Base-by-base conservation (phyloP, 2,329 filamentous ascomycete genomes). In the Xylariaceae sp. region DNA sequence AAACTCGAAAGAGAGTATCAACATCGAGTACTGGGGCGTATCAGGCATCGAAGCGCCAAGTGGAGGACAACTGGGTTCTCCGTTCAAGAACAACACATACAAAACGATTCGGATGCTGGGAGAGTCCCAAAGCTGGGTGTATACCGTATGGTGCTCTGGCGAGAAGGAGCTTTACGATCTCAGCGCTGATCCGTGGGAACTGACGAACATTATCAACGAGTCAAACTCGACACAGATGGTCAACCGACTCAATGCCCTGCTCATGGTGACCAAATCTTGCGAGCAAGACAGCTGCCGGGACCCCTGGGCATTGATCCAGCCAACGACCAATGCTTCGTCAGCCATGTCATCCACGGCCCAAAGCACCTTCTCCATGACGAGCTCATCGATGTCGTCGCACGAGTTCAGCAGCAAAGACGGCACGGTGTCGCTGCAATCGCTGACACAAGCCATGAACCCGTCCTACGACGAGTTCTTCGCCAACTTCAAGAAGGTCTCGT, bases 131-230 rank as follows among this genome's bases (percentile, higher is more conserved):
- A 75, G 69, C 48, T 55, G 77, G 3, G 37, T 49, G n/a, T 80
- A 79, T 52, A 70, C 74, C 0, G 73, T 79, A 2, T 80, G 76
- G 75, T 80, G 77, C 55, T 76, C 64, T 5, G 73, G 74, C 39
- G 75, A 78, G 48, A 68, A 73, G 37, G 75, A 80, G 50, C 66
- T 76, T 2, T 80, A 78, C 53, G 67, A 79, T 49, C 51, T 76
- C 17, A 68, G 60, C 29, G 71, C 40, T 12, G 51, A 53, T 37
- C 40, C 45, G 16, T 47, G 42, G 22, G 44, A 52, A 47, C 47
- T 52, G 20, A 37, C 40, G 23, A 49, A 52, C 41, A n/a, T 52
- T 21, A 41, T 32, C 6, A 5, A 21, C 19, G 25, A 6, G 12
- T 2, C 3, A 21, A 10, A 5, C 23, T 20, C 22, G n/a, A 40